Evolutionary conservation across 495 filamentous ascomycete genomes (phyloP), one percentile per base, ranked within the genome.

Genomic region (Beverwykella pulmonaria): DNA sequence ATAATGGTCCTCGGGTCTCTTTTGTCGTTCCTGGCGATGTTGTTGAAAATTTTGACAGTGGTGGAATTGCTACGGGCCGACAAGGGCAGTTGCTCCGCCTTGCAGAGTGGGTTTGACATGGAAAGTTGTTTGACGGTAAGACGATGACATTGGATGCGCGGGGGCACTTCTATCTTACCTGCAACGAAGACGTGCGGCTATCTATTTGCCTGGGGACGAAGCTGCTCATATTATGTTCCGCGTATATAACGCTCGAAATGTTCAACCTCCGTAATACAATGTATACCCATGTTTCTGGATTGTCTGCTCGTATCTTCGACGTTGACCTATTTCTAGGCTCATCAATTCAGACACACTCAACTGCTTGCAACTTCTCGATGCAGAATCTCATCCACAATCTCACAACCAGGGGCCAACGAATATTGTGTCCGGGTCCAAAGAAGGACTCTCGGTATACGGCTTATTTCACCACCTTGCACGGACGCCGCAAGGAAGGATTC

Each of bases 371-470:
- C 91, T 98, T 15, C 78, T 97, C 36, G 89, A 90, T 55, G 86
- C 88, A 5, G 92, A 97, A 70, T 87, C 86, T 19, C 91, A 94
- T 76, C 93, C 93, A 8, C 91, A 93, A 64, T 86, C 86, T 48
- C 89, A 94, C 52, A 90, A 88, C 71, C 90, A 92, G 75, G 91
- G 90, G 1, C 88, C 90, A 14, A 85, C 82, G 12, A 86, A 78
- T 65, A 86, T 83, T 6, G 81, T 83, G 8, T 88, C 88, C 0
- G 88, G 88, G 15, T 84, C 88, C 0, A 97, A 97, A 74, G 92
- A 97, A 75, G 89, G 87, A 8, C 83, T 97, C n/a, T 97, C 93
- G 1, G 77, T 98, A 1, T 95, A 90, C 67, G 94, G 92, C 3
- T 80, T 95, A 14, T 92, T 95, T 65, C 85, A 88, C 47, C 82